Base-by-base conservation (phyloP, 495 filamentous ascomycete genomes). In the Echria macrotheca region DNA sequence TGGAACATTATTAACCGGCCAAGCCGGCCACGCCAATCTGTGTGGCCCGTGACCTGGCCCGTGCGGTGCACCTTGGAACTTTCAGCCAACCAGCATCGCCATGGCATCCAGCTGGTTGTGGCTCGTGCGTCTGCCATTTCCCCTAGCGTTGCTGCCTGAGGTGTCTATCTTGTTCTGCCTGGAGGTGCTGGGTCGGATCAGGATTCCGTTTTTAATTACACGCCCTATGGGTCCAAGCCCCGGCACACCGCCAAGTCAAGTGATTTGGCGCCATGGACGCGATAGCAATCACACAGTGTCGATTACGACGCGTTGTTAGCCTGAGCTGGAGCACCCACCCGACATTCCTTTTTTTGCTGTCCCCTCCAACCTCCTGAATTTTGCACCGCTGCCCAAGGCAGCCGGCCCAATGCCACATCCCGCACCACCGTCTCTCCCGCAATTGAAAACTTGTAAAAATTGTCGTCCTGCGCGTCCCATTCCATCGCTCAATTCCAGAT, bases 211-310 rank as follows among this genome's bases (percentile, higher is more conserved):
- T n/a, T n/a, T n/a, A n/a, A n/a, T n/a, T n/a, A n/a, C n/a, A n/a
- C n/a, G n/a, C n/a, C n/a, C n/a, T n/a, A n/a, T n/a, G 31, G 12
- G 18, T n/a, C 12, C 31, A 21, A 26, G 22, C n/a, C n/a, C n/a
- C 12, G 17, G 11, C 42, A 33, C 49, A 42, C 36, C 15, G 26
- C 29, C 11, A 36, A 41, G 51, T 60, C 61, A 62, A 47, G 50
- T 65, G 62, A 63, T 56, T 44, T 60, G 54, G 62, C 60, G 62
- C 48, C 50, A 61, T 32, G 54, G 49, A 58, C 62, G 62, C 62
- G 61, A 45, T 45, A 44, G 29, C 37, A 39, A 50, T 29, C 46
- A 52, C 49, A 56, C 55, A 53, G 53, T 49, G 55, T 19, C 41
- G 47, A 56, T 47, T 59, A 32, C 44, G 59, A 62, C 61, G 59